Evolutionary conservation across 202 grass and related monocot genomes (phyloP).

Genomic region (Sporobolus alterniflorus): DNA sequence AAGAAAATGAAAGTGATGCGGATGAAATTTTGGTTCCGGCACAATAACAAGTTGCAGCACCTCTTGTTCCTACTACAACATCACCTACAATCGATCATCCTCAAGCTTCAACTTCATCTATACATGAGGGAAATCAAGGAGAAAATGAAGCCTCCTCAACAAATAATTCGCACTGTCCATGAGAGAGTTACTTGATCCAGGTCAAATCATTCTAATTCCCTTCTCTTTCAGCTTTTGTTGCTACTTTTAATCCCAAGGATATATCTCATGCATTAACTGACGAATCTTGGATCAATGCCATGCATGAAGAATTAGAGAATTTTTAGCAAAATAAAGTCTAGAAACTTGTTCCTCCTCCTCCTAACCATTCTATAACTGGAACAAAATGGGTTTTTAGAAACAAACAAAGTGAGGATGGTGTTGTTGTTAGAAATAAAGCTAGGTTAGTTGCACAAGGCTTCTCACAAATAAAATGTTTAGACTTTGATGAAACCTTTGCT

Average conservation of each 20-base stretch:
- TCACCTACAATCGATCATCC: neutral
- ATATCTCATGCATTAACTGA: neutral
- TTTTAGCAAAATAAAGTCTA: conserved; percentile 3
- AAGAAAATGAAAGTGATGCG: neutral
- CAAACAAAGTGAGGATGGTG: conserved; percentile 11
- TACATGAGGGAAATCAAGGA: neutral
- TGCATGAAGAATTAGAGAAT: neutral
- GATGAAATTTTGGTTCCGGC: no score
- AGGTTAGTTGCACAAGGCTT: neutral
- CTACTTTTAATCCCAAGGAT: conserved; percentile 2
- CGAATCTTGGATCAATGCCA: conserved; percentile 16
- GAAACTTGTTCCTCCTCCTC: neutral
- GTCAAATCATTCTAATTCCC: neutral
- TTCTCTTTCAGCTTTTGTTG: conserved; percentile 6
- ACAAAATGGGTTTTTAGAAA: neutral
- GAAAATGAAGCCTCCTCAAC: neutral
- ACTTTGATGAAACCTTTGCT: conserved; percentile 21
- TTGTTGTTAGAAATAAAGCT: neutral
- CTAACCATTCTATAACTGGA: neutral
- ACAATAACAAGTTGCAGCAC: no score
- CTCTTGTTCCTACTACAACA: neutral
- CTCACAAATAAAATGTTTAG: neutral
- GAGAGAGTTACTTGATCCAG: neutral
- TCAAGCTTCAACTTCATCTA: neutral
- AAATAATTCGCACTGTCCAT: neutral